These are phyloP conservation scores for Stropharia rugosoannulata DNA, from an alignment of 768 basidiomycete species.

Conservation along the genomic window DNA sequence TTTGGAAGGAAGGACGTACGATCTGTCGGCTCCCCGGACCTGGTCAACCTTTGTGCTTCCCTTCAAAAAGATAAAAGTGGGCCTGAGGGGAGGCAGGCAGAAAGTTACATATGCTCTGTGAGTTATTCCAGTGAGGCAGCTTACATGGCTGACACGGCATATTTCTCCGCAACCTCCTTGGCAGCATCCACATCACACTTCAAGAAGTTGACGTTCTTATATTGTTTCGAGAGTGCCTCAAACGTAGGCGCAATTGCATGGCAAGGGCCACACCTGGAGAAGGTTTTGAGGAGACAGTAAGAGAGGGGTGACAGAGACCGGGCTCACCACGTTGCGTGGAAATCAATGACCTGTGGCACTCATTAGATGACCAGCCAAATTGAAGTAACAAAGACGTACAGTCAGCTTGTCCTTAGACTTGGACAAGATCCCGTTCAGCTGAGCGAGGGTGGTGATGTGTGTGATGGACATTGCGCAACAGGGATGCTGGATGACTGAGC, in stretches of 20 bases:
- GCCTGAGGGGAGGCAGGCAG: constrained; percentile 43
- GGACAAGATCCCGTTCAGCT: constrained; percentile 59
- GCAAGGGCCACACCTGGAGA: constrained; percentile 81
- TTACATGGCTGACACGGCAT: constrained; percentile 74
- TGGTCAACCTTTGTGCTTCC: constrained; percentile 65
- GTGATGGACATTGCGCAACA: constrained; percentile 40
- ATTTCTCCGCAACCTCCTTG: constrained; percentile 61
- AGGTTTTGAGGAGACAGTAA: not conserved
- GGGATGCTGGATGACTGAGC: not conserved
- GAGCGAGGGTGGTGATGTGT: constrained; percentile 59
- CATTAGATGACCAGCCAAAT: not conserved
- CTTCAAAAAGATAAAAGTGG: constrained; percentile 79
- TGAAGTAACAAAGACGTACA: constrained; percentile 29
- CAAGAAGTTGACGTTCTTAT: constrained; percentile 73
- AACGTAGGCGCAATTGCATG: constrained; percentile 79
- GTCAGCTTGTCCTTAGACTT: constrained; percentile 64
- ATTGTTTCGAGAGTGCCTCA: constrained; percentile 68
- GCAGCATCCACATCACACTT: constrained; percentile 82
- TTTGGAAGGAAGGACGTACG: constrained; percentile 39
- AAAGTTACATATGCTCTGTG: not conserved
- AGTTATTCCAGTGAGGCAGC: constrained; percentile 14
- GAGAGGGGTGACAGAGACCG: not conserved
- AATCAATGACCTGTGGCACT: constrained; percentile 70
- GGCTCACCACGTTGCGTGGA: constrained; percentile 80
- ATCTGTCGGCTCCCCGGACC: constrained; percentile 69